phyloP scores from a whole-genome alignment of 1,284 basidiomycete species.

The Cronartium quercuum region DNA sequence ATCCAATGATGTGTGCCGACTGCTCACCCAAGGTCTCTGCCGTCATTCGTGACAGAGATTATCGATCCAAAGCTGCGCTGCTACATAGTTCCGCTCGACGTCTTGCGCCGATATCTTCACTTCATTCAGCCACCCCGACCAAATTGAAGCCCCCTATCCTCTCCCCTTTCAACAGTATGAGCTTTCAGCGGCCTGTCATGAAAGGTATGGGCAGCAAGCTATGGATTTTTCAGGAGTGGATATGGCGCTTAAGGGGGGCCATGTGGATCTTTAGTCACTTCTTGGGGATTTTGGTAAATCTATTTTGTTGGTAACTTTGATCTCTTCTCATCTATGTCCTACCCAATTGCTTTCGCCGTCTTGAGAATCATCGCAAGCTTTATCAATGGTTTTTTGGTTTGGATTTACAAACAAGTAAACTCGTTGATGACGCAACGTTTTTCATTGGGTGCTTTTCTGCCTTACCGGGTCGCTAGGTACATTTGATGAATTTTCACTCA shows the following conservation, averaged over 20 bases:
- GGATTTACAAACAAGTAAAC: too few species aligned
- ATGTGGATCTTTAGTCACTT: constrained; percentile 17
- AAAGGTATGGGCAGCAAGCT: constrained; percentile 28
- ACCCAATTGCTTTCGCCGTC: not conserved
- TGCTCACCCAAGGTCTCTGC: constrained; percentile 74
- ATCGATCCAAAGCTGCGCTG: constrained; percentile 71
- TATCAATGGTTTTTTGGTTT: too few species aligned
- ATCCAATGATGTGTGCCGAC: constrained; percentile 71
- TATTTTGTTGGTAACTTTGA: constrained; percentile 22
- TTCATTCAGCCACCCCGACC: not conserved
- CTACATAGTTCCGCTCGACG: constrained; percentile 48
- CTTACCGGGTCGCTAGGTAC: too few species aligned
- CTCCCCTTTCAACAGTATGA: not conserved
- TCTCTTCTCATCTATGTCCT: not conserved
- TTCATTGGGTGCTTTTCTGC: too few species aligned
- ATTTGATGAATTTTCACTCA: not conserved
- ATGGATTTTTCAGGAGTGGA: constrained; percentile 32
- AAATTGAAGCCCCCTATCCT: not conserved
- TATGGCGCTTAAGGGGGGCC: constrained; percentile 21
- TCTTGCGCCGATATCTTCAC: not conserved
- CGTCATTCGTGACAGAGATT: constrained; percentile 66
- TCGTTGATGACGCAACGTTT: too few species aligned
- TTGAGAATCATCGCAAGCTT: too few species aligned
- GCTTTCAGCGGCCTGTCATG: not conserved
- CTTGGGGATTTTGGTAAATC: constrained; percentile 10